Conservation (phyloP, 2,329 filamentous ascomycete species). For the Cercospora sp. region DNA sequence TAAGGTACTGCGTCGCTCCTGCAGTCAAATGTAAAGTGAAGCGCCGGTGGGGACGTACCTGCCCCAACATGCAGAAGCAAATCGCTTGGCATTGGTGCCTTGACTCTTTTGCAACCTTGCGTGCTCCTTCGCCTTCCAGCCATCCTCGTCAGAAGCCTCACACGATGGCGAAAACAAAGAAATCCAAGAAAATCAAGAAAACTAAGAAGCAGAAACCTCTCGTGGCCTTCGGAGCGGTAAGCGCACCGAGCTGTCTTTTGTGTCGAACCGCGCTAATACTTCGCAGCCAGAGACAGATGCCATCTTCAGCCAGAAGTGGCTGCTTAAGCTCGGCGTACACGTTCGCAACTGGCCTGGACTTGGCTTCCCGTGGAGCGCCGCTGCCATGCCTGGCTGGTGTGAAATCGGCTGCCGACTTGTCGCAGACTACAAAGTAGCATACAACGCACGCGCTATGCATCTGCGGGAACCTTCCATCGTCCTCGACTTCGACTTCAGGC, state of each 20-base stretch:
- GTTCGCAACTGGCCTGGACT: background rate
- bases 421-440: background rate
- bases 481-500: background rate
- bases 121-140: too few species aligned
- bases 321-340: background rate
- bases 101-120: background rate
- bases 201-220: background rate
- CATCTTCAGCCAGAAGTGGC: background rate
- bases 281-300: background rate
- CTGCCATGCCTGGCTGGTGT: background rate
- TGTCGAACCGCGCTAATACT: background rate
- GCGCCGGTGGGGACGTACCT: background rate
- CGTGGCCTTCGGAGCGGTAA: background rate
- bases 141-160: too few species aligned
- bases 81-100: background rate
- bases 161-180: too few species aligned
- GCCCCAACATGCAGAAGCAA: background rate
- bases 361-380: background rate
- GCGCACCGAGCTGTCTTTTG: background rate
- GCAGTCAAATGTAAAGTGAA: background rate
- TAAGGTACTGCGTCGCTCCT: background rate
- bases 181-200: background rate
- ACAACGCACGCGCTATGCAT: background rate
- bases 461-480: background rate
- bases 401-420: background rate